Conservation (phyloP, 177 flowering plant species). For the Tripterygium wilfordii region DNA sequence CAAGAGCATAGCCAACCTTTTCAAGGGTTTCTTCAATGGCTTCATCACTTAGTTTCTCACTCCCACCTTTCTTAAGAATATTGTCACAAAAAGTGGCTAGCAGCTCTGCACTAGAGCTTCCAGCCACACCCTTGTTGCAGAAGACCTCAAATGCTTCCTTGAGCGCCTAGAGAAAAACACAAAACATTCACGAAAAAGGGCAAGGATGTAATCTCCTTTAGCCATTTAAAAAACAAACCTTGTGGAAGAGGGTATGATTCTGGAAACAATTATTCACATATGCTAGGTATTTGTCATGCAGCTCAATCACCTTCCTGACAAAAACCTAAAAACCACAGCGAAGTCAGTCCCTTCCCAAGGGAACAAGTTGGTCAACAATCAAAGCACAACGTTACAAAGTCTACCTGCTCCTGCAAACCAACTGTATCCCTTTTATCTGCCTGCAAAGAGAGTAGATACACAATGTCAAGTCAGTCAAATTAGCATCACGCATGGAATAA, state of each 20-base stretch:
- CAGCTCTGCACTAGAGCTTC: constrained; percentile 93
- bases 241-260: constrained; percentile 88
- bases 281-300: constrained; percentile 87
- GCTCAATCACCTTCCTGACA: constrained; percentile 86
- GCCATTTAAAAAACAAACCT: constrained; percentile 44
- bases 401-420: constrained; percentile 87
- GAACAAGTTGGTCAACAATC: neutral
- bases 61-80: constrained; percentile 95
- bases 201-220: neutral
- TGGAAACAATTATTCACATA: constrained; percentile 80
- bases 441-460: constrained; percentile 21
- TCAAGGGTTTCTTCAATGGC: constrained; percentile 96
- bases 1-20: constrained; percentile 40
- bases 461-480: too few relatives aligned
- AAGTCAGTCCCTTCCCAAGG: constrained; percentile 8
- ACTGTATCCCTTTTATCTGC: constrained; percentile 75
- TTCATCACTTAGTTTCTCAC: constrained; percentile 96
- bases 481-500: too few relatives aligned
- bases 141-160: constrained; percentile 96
- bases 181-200: neutral
- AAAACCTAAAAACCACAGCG: constrained; percentile 49
- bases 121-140: constrained; percentile 93
- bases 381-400: neutral
- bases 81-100: constrained; percentile 97
- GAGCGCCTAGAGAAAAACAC: constrained; percentile 49